phyloP scores from a whole-genome alignment of 805 yeast genomes.

The Candida bentonensis region DNA sequence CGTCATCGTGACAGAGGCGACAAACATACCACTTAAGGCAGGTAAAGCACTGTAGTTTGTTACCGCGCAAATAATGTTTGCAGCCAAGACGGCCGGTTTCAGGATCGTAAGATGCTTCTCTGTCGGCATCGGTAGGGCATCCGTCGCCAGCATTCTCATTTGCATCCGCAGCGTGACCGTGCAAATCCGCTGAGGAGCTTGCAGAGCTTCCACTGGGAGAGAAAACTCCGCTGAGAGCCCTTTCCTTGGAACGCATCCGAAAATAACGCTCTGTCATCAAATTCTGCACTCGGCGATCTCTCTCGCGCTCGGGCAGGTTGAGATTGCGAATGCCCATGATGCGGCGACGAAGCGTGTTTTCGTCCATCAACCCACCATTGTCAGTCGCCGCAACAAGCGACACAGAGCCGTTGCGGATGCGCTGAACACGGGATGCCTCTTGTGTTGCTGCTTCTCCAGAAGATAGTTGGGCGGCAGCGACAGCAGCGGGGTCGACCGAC shows the following conservation, averaged over 20 bases:
- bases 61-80: slow-evolving; percentile 65
- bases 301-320: slow-evolving; percentile 20
- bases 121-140: slow-evolving; percentile 36
- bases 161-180: slow-evolving; percentile 17
- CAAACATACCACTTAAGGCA: slow-evolving; percentile 71
- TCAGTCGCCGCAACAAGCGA: neutral
- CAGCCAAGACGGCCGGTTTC: slow-evolving; percentile 49
- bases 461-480: too few relatives aligned
- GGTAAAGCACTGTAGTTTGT: slow-evolving; percentile 67
- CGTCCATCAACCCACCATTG: slow-evolving; percentile 2
- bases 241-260: slow-evolving; percentile 4
- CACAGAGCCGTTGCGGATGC: neutral
- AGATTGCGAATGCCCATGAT: slow-evolving; percentile 18
- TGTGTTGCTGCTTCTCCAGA: too few relatives aligned
- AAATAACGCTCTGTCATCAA: slow-evolving; percentile 24
- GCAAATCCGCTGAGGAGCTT: slow-evolving; percentile 9
- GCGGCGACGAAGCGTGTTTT: slow-evolving; percentile 14
- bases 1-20: slow-evolving; percentile 70
- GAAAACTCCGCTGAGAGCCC: slow-evolving; percentile 5
- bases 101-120: slow-evolving; percentile 20
- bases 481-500: neutral
- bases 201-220: too few relatives aligned
- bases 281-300: slow-evolving; percentile 21
- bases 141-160: slow-evolving; percentile 33
- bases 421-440: too few relatives aligned